Evolutionary conservation across 2,329 filamentous ascomycete species (phyloP), one percentile per base, ranked within the genome.

Genomic region (Penicillium sp.): DNA sequence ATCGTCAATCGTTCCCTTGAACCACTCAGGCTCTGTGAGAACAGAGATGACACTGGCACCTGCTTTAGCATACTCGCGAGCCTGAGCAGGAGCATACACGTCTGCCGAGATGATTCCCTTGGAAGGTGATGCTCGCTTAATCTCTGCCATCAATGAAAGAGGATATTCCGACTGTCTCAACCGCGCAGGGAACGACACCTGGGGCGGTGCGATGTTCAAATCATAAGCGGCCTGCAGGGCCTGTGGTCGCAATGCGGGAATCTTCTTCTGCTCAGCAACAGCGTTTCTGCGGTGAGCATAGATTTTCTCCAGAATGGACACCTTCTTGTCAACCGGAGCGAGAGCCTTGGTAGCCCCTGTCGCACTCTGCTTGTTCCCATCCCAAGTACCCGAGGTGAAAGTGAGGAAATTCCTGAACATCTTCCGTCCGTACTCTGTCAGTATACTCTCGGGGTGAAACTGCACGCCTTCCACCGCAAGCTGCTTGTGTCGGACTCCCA

Each of bases 1-100:
- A 67, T 98, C 93, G 50, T 98, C 92, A 53, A 98, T 91, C 70
- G 87, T 95, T 42, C 93, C 93, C 74, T 96, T 97, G 78, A 98
- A 98, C 93, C 93, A 98, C 66, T 97, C 88, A 0, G 95, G 93
- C 72, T 98, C 93, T 0, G 93, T 98, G 41, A 98, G 80, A n/a
- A 98, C 93, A 1, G 93, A 97, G 58, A 98, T 98, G 33, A 95
- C 89, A 67, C 92, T 97, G 42, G 93, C 93, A 12, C 93, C 95
- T 6, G 93, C 91, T 44, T 93, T 80, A 8, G 95, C 93, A 69
- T 98, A 98, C 59, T 87, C 89, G 56, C 85, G 84, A 37, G 95
- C 93, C 70, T 98, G 93, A 4, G 86, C 83, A 23, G 93, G 90
- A 8, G 93, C 93, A 61, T 87, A 93, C 20, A 91, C 87, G 24